These are phyloP conservation scores for Auriculariales sp. DNA, from an alignment of 768 basidiomycete species.

Conservation along the genomic window DNA sequence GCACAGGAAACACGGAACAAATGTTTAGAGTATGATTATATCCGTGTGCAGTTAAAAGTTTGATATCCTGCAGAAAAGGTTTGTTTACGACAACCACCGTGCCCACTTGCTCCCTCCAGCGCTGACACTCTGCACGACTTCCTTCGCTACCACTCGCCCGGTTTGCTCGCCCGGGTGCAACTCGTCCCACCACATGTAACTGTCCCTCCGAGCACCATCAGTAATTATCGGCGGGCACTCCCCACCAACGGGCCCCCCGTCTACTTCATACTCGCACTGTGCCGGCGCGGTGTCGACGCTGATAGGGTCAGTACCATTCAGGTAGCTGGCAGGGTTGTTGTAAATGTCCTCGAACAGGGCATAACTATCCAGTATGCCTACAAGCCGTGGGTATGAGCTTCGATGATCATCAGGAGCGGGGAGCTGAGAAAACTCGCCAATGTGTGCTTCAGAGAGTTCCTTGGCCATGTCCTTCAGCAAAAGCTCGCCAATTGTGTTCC, in stretches of 20 bases:
- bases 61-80: no score
- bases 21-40: no score
- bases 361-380: slow-evolving; percentile 48
- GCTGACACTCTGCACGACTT: no score
- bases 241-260: not conserved
- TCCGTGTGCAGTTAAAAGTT: no score
- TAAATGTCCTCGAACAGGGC: slow-evolving; percentile 45
- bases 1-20: no score
- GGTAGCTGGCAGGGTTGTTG: slow-evolving; percentile 31
- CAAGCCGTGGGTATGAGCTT: not conserved
- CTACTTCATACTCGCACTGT: not conserved
- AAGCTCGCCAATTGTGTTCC: slow-evolving; percentile 36
- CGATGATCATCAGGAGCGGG: not conserved
- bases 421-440: slow-evolving; percentile 28
- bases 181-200: slow-evolving; percentile 6
- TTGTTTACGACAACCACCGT: no score
- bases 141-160: slow-evolving; percentile 5
- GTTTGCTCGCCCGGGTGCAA: slow-evolving; percentile 6
- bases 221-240: not conserved
- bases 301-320: slow-evolving; percentile 48
- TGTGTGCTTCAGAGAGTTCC: slow-evolving; percentile 35
- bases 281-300: slow-evolving; percentile 25
- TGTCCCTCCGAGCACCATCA: no score
- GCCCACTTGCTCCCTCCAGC: no score
- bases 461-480: slow-evolving; percentile 35